A percentile compares a stretch with the other conserved stretches of the same genome.
Conservation (phyloP, 2,329 filamentous ascomycete species). For the Cladophialophora chaetospira region DNA sequence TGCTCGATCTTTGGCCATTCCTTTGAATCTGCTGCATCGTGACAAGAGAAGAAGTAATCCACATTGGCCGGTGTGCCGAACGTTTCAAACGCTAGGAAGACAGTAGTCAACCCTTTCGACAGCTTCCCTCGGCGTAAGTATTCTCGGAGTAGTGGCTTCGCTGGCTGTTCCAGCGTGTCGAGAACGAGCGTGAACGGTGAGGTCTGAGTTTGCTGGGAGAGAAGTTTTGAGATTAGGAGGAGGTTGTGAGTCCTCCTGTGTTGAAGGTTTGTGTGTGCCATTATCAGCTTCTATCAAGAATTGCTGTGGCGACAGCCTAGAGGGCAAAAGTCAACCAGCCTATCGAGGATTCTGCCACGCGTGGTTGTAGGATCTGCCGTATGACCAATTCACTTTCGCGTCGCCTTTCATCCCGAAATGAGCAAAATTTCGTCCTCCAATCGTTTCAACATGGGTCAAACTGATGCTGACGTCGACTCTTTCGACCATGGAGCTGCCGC, state of each 20-base stretch:
- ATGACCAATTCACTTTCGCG: too few relatives aligned
- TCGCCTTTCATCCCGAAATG: too few relatives aligned
- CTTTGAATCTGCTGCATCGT: conserved; percentile 49
- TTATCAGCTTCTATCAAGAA: conserved; percentile 24
- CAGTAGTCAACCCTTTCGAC: conserved; percentile 21
- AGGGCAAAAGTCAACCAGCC: too few relatives aligned
- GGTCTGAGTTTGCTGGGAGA: conserved; percentile 59
- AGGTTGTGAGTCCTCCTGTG: conserved; percentile 83
- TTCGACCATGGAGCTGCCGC: too few relatives aligned
- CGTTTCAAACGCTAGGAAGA: conserved; percentile 75
- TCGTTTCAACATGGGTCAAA: too few relatives aligned
- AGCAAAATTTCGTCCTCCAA: too few relatives aligned
- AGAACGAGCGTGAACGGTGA: conserved; percentile 86
- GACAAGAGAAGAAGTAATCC: conserved; percentile 68
- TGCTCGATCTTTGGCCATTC: conserved; percentile 49
- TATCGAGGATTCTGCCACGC: too few relatives aligned
- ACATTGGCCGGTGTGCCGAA: conserved; percentile 63
- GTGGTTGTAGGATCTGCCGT: too few relatives aligned
- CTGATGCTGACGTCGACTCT: too few relatives aligned
- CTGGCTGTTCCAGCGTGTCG: conserved; percentile 82
- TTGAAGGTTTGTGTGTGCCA: conserved; percentile 33
- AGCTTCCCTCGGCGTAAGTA: conserved; percentile 71
- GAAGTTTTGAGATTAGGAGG: conserved; percentile 77
- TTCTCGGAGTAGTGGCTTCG: conserved; percentile 68
- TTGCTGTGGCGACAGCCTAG: too few relatives aligned